phyloP scores from a whole-genome alignment of 208 protist genomes.

The Naegleria lovaniensis region DNA sequence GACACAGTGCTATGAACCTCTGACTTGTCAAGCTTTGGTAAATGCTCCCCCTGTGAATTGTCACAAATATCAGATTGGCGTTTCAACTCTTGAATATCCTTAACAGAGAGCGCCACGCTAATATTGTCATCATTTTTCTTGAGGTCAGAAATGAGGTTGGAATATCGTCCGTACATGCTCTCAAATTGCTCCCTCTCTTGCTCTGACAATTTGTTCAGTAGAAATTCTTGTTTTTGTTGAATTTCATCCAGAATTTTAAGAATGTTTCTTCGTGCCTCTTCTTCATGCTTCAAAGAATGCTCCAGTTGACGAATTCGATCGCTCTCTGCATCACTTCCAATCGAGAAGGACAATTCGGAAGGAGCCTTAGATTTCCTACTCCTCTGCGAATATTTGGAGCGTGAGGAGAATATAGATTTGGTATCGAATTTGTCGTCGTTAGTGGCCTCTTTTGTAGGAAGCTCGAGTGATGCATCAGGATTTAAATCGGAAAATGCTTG shows the following conservation, averaged over 20 bases:
- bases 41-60: background rate
- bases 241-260: background rate
- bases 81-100: background rate
- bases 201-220: background rate
- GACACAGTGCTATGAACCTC: background rate
- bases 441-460: too few relatives aligned
- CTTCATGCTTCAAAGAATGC: background rate
- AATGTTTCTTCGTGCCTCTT: background rate
- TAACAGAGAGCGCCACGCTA: background rate
- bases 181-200: background rate
- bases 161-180: background rate
- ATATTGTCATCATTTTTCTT: background rate
- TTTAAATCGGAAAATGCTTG: background rate
- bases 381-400: background rate
- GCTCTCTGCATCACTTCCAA: constrained; percentile 20
- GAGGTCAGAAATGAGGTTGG: background rate
- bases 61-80: background rate
- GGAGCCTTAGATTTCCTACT: background rate
- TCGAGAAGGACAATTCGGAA: background rate
- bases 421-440: background rate
- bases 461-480: background rate
- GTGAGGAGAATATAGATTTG: background rate
- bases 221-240: background rate
- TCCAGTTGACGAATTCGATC: constrained; percentile 6
- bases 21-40: background rate